Evolutionary conservation across 202 grass and related monocot species (phyloP).

Genomic region (Hordeum pubiflorum): DNA sequence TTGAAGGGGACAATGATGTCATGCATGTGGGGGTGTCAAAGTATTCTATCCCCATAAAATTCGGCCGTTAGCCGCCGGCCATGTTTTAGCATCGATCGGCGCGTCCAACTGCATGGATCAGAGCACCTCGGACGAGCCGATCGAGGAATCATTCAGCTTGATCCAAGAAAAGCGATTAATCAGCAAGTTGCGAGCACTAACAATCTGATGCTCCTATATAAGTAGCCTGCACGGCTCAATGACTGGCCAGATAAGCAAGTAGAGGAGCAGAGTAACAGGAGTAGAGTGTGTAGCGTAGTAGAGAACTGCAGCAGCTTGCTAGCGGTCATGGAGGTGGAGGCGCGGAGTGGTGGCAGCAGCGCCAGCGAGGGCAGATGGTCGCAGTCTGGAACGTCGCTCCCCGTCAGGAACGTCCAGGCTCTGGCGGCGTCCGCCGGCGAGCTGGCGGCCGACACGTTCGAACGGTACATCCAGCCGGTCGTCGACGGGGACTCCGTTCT

Average conservation of each 20-base stretch:
- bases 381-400: not conserved
- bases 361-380: not conserved
- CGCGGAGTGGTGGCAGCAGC: not conserved
- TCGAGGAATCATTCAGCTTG: not conserved
- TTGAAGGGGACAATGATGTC: no score
- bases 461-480: constrained; percentile 25
- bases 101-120: not conserved
- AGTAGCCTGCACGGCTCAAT: not conserved
- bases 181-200: not conserved
- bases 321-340: not conserved
- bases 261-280: not conserved
- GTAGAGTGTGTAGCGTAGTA: not conserved
- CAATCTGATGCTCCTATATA: not conserved
- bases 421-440: not conserved
- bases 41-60: not conserved
- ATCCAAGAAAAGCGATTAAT: not conserved
- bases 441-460: not conserved
- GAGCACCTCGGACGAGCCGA: not conserved
- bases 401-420: not conserved
- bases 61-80: not conserved
- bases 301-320: not conserved
- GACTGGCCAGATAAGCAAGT: not conserved
- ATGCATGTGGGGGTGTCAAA: not conserved
- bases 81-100: not conserved
- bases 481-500: not conserved